These are phyloP conservation scores for Fusarium armeniacum DNA, from an alignment of 2,329 filamentous ascomycete species.

Conservation along the genomic window DNA sequence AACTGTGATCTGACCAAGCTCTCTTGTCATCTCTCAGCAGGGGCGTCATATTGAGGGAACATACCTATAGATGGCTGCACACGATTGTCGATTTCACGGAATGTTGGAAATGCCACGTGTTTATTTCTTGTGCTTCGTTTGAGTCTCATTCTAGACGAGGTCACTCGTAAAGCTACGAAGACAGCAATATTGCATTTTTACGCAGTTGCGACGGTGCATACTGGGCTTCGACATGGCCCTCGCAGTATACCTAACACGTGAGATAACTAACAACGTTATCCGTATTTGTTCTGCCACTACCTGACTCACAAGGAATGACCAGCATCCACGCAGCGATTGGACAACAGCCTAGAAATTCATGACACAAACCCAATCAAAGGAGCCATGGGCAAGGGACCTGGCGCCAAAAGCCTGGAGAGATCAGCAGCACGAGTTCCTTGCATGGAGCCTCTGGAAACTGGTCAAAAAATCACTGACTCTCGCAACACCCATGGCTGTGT, in stretches of 20 bases:
- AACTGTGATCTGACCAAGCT: not conserved
- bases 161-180: constrained; percentile 30
- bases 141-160: constrained; percentile 1
- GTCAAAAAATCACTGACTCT: constrained; percentile 11
- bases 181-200: constrained; percentile 11
- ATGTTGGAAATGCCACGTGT: constrained; percentile 28
- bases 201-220: constrained; percentile 1
- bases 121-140: constrained; percentile 23
- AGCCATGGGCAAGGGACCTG: constrained; percentile 28
- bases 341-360: constrained; percentile 18
- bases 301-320: constrained; percentile 39
- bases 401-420: constrained; percentile 33
- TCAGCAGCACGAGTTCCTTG: constrained; percentile 34
- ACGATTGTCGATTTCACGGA: not conserved
- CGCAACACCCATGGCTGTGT: constrained; percentile 11
- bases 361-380: constrained; percentile 19
- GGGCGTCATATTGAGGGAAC: constrained; percentile 10
- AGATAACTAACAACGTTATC: not conserved
- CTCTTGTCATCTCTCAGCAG: not conserved
- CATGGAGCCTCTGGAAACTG: constrained; percentile 24
- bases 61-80: constrained; percentile 2
- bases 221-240: not conserved
- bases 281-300: constrained; percentile 8
- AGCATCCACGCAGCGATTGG: constrained; percentile 35
- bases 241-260: constrained; percentile 6